Conservation (phyloP, 1,284 basidiomycete species). For the Pseudozyma sp. region DNA sequence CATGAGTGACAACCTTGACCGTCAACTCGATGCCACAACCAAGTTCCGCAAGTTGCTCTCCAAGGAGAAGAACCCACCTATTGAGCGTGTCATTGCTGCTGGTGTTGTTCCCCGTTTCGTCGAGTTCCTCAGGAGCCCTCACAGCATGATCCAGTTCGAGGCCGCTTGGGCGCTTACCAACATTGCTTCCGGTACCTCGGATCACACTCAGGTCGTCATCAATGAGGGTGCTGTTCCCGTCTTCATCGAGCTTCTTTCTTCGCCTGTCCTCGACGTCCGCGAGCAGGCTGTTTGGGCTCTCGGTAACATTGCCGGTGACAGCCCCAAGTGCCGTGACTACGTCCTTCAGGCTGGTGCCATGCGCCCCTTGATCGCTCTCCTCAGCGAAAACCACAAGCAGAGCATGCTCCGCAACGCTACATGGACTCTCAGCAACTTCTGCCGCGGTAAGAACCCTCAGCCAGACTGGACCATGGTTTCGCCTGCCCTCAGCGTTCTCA, state of each 20-base stretch:
- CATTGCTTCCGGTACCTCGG: slow-evolving; percentile 98
- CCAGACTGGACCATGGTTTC: slow-evolving; percentile 74
- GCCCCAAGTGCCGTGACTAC: slow-evolving; percentile 67
- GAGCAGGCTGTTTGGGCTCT: slow-evolving; percentile 69
- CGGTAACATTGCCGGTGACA: slow-evolving; percentile 69
- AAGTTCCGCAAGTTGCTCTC: slow-evolving; percentile 96
- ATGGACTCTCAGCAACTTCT: slow-evolving; percentile 69
- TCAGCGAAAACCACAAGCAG: slow-evolving; percentile 68
- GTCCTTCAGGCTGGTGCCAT: slow-evolving; percentile 65
- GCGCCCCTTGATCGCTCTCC: slow-evolving; percentile 63
- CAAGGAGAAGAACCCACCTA: slow-evolving; percentile 99
- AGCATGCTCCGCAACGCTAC: slow-evolving; percentile 69
- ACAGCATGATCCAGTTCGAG: slow-evolving; percentile 99
- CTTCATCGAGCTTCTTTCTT: slow-evolving; percentile 77
- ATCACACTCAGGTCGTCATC: slow-evolving; percentile 98
- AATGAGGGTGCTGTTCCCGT: slow-evolving; percentile 93
- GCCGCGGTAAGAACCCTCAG: slow-evolving; percentile 69
- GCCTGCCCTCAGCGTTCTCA: slow-evolving; percentile 92
- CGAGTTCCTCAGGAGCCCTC: slow-evolving; percentile 86
- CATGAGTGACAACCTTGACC: slow-evolving; percentile 89
- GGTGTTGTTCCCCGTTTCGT: slow-evolving; percentile 98
- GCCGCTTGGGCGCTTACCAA: slow-evolving; percentile 99
- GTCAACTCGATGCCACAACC: slow-evolving; percentile 90
- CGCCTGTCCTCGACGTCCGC: slow-evolving; percentile 67
- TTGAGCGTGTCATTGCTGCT: slow-evolving; percentile 97